These are phyloP conservation scores for Alternaria arbusti DNA, from an alignment of 2,329 filamentous ascomycete species.

Conservation along the genomic window DNA sequence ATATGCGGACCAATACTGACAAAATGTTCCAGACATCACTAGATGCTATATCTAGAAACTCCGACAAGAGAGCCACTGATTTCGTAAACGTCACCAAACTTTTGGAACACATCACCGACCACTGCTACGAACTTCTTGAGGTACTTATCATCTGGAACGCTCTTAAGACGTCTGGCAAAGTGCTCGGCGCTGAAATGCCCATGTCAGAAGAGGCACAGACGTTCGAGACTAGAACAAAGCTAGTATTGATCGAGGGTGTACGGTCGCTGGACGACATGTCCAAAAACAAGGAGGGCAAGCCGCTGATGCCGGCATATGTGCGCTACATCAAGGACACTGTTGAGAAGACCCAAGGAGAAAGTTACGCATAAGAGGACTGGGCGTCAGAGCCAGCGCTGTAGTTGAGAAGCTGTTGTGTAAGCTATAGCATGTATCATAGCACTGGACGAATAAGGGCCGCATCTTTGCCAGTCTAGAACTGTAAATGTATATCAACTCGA, in stretches of 20 bases:
- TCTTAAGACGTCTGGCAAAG: constrained; percentile 50
- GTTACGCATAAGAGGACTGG: background rate
- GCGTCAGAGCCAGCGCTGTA: background rate
- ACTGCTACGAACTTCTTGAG: constrained; percentile 33
- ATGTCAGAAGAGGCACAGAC: constrained; percentile 28
- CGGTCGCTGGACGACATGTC: constrained; percentile 9
- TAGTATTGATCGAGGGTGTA: constrained; percentile 10
- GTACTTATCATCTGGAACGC: constrained; percentile 52
- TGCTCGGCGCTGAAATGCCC: constrained; percentile 48
- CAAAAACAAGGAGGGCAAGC: background rate
- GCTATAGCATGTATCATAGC: background rate
- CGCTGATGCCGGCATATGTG: background rate
- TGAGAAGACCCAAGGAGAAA: background rate
- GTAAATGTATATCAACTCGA: background rate
- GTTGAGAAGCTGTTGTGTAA: background rate
- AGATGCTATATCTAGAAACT: constrained; percentile 1
- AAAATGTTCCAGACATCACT: constrained; percentile 7
- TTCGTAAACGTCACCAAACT: constrained; percentile 7
- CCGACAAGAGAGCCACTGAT: constrained; percentile 13
- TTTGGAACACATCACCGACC: background rate
- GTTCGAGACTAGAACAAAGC: constrained; percentile 16
- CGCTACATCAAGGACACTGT: constrained; percentile 2
- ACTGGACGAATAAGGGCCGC: background rate
- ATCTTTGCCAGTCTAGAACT: background rate
- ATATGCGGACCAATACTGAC: background rate